Percentiles rank a stretch among this genome's conserved stretches.
These are phyloP conservation scores for Phytophthora cactorum DNA, from an alignment of 352 stramenopile species.

Conservation along the genomic window DNA sequence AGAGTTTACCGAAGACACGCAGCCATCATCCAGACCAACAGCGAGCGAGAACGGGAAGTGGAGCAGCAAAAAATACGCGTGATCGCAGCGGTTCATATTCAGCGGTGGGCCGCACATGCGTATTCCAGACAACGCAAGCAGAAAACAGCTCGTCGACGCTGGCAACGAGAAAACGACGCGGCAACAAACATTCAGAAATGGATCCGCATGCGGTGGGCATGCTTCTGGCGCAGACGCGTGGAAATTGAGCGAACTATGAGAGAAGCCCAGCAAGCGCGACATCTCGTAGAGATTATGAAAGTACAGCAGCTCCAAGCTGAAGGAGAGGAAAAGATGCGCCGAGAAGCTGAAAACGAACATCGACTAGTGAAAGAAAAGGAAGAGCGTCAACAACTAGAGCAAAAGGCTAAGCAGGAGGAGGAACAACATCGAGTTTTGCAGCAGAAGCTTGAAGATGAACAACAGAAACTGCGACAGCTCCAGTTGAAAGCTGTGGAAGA, in stretches of 20 bases:
- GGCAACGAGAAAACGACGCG: conserved; percentile 18
- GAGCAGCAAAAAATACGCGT: conserved; percentile 16
- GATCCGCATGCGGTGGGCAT: conserved; percentile 34
- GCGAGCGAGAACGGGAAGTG: conserved; percentile 6
- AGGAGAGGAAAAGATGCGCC: conserved; percentile 10
- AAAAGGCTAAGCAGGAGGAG: conserved; percentile 5
- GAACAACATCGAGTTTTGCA: conserved; percentile 11
- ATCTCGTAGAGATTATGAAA: conserved; percentile 2
- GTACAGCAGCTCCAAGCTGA: conserved; percentile 14
- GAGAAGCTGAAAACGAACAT: conserved; percentile 13
- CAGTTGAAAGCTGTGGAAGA: conserved; percentile 14
- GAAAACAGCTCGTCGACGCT: conserved; percentile 9
- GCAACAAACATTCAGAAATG: conserved; percentile 32
- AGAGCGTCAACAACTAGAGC: conserved; percentile 3
- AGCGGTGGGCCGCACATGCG: conserved; percentile 46
- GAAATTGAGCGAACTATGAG: conserved; percentile 18
- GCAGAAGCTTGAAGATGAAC: conserved; percentile 5
- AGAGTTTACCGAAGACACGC: conserved; percentile 31
- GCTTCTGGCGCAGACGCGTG: conserved; percentile 32
- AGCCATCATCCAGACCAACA: conserved; percentile 5
- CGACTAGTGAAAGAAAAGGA: conserved; percentile 11
- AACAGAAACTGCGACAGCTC: conserved; percentile 14
- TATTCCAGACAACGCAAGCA: conserved; percentile 35
- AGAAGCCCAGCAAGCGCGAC: conserved; percentile 2
- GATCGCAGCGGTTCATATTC: conserved; percentile 39